Percentiles rank a stretch among this genome's conserved stretches.
Conservation (phyloP, 768 basidiomycete genomes). For the Pisolithus microcarpus region DNA sequence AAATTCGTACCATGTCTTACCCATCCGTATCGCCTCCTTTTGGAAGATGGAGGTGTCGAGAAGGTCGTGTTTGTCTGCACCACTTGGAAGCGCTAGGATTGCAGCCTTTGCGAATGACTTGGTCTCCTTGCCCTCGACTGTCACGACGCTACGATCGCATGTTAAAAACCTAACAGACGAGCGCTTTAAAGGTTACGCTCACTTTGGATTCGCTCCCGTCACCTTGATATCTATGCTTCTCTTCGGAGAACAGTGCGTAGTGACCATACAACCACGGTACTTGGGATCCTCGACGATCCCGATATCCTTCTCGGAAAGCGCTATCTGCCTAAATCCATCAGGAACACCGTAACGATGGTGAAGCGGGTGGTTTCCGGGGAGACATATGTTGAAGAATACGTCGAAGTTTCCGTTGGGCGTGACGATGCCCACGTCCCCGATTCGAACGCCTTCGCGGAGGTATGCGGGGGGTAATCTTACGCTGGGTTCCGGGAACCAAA, state of each 20-base stretch:
- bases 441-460: slow-evolving; percentile 18
- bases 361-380: slow-evolving; percentile 21
- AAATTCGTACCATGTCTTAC: slow-evolving; percentile 20
- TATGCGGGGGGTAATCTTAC: slow-evolving; percentile 16
- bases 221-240: not conserved
- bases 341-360: slow-evolving; percentile 19
- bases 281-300: not conserved
- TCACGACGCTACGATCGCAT: no score
- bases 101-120: slow-evolving; percentile 15
- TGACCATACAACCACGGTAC: not conserved
- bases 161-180: not conserved
- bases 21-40: slow-evolving; percentile 12
- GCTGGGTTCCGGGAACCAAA: slow-evolving; percentile 25
- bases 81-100: slow-evolving; percentile 24
- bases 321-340: slow-evolving; percentile 15
- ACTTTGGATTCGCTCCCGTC: not conserved
- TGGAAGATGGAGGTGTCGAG: slow-evolving; percentile 3
- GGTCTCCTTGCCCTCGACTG: slow-evolving; percentile 6
- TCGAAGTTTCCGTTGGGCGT: slow-evolving; percentile 18
- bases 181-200: not conserved
- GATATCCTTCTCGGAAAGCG: not conserved
- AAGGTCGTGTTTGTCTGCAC: slow-evolving; percentile 13
- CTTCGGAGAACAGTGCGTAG: not conserved
- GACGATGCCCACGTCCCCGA: slow-evolving; percentile 30
- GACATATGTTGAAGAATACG: slow-evolving; percentile 29